Conservation (phyloP, 768 basidiomycete genomes). For the Suillus fuscotomentosus region DNA sequence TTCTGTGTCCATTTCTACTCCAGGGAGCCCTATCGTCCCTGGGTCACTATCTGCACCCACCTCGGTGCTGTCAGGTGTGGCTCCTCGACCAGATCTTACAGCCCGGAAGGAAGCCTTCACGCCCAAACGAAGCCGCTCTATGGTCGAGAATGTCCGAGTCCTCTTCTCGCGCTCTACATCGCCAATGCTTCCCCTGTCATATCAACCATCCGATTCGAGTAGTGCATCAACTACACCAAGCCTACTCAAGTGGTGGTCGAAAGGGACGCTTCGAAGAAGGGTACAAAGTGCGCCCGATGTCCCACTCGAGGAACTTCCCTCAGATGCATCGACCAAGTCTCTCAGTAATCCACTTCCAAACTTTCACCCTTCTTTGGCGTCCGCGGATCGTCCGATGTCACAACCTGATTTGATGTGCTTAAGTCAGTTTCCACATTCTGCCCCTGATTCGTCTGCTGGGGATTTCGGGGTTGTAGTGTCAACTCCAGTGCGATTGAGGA, state of each 20-base stretch:
- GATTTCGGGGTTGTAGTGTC: slow-evolving; percentile 24
- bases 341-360: slow-evolving; percentile 16
- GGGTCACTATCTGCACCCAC: slow-evolving; percentile 14
- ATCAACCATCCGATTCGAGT: slow-evolving; percentile 24
- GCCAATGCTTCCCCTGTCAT: slow-evolving; percentile 32
- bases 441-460: slow-evolving; percentile 10
- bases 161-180: slow-evolving; percentile 54
- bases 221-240: slow-evolving; percentile 30
- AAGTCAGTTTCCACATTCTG: slow-evolving; percentile 14
- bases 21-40: slow-evolving; percentile 22
- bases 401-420: slow-evolving; percentile 29
- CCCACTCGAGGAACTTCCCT: slow-evolving; percentile 28
- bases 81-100: slow-evolving; percentile 27
- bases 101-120: slow-evolving; percentile 20
- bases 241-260: slow-evolving; percentile 49
- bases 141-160: slow-evolving; percentile 62
- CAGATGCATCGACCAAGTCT: slow-evolving; percentile 24
- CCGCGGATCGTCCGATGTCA: slow-evolving; percentile 25
- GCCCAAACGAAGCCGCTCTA: slow-evolving; percentile 48
- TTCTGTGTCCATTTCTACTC: slow-evolving; percentile 27
- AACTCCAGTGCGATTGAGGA: slow-evolving; percentile 11
- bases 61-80: slow-evolving; percentile 13
- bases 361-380: slow-evolving; percentile 11
- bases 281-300: slow-evolving; percentile 53
- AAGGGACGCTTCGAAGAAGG: slow-evolving; percentile 47